Percentiles rank a stretch among this genome's conserved stretches.
Conservation (phyloP, 176 grass and related monocot genomes). For the Avena sativa region DNA sequence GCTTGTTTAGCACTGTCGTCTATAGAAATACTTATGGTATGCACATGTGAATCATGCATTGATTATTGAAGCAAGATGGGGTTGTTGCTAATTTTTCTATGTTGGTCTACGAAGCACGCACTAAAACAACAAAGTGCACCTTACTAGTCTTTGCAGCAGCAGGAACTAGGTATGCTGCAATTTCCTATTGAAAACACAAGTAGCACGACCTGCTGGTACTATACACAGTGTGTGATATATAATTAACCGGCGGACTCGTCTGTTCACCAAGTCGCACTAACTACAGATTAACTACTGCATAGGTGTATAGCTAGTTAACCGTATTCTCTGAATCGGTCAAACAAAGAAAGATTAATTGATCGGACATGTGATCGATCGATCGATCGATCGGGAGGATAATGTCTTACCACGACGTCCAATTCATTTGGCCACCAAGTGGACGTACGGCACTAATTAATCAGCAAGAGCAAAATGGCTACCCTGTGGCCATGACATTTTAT, state of each 20-base stretch:
- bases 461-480: not conserved
- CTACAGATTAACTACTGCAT: no score
- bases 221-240: no score
- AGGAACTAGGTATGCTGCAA: no score
- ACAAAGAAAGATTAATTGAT: not conserved
- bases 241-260: no score
- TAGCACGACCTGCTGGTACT: not conserved
- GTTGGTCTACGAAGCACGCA: conserved; percentile 19
- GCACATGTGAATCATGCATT: not conserved
- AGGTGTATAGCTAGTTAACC: no score
- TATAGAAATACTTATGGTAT: not conserved
- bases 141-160: no score
- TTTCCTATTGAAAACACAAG: not conserved
- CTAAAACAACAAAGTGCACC: not conserved
- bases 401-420: not conserved
- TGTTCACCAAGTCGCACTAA: no score
- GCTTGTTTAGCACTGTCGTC: not conserved
- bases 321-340: not conserved
- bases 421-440: conserved; percentile 8
- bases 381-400: not conserved
- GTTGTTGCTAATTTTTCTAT: not conserved
- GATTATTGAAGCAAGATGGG: not conserved
- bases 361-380: not conserved
- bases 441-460: not conserved
- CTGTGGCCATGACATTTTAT: conserved; percentile 29